A percentile compares a stretch with the other conserved stretches of the same genome.
Conservation (phyloP, 306 rosid species). For the Glycine tomentella region DNA sequence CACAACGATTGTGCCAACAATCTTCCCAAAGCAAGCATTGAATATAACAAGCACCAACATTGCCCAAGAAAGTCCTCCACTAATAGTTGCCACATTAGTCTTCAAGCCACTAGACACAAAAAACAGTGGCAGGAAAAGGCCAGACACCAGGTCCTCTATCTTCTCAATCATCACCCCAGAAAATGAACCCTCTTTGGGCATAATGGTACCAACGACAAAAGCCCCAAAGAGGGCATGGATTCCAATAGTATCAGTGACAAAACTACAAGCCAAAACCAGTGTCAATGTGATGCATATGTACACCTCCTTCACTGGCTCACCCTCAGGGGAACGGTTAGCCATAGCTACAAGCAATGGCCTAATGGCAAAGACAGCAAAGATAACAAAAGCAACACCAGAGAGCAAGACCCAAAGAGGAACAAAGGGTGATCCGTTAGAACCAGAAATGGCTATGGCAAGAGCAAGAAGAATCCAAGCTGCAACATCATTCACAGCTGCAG, state of each 20-base stretch:
- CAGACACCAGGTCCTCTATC: conserved; percentile 71
- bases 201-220: conserved; percentile 64
- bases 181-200: conserved; percentile 80
- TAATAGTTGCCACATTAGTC: conserved; percentile 72
- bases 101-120: conserved; percentile 79
- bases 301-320: conserved; percentile 76
- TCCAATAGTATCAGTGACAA: conserved; percentile 71
- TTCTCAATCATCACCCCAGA: conserved; percentile 71
- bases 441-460: conserved; percentile 72
- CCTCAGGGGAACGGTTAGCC: conserved; percentile 66
- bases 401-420: conserved; percentile 72
- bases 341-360: conserved; percentile 56
- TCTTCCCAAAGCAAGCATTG: conserved; percentile 77
- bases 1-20: conserved; percentile 60
- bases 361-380: conserved; percentile 47
- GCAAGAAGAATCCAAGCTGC: conserved; percentile 84
- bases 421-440: conserved; percentile 54
- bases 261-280: conserved; percentile 67
- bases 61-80: conserved; percentile 70
- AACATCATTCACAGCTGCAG: conserved; percentile 78
- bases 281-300: conserved; percentile 66
- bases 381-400: conserved; percentile 51
- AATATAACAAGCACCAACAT: conserved; percentile 62
- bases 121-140: conserved; percentile 70
- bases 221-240: conserved; percentile 84